A percentile compares a stretch with the other conserved stretches of the same genome.
Evolutionary conservation across 164 flowering plant species (phyloP).

Genomic region (Stephania japonica): DNA sequence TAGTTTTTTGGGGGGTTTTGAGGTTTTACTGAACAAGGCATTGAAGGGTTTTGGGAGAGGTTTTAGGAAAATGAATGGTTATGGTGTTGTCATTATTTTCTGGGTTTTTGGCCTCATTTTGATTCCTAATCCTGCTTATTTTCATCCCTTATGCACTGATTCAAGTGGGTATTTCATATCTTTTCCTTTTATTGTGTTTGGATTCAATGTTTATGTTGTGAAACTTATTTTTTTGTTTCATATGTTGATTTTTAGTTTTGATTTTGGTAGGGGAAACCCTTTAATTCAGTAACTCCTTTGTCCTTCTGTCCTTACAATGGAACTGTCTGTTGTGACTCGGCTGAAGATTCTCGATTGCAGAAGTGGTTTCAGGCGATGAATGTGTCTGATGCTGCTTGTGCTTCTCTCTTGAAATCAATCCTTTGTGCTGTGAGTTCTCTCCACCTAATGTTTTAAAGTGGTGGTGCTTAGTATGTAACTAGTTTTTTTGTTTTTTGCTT

Average conservation of each 20-base stretch:
- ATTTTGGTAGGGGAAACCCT: slow-evolving; percentile 55
- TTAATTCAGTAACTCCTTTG: slow-evolving; percentile 32
- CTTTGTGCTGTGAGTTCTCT: slow-evolving; percentile 60
- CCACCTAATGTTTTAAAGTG: neutral
- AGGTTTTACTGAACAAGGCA: neutral
- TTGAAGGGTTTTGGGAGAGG: neutral
- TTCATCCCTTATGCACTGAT: slow-evolving; percentile 64
- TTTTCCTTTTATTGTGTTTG: neutral
- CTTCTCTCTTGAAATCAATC: slow-evolving; percentile 67
- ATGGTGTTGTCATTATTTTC: slow-evolving; percentile 5
- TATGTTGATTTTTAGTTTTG: slow-evolving; percentile 3
- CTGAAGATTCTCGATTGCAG: slow-evolving; percentile 32
- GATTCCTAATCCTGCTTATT: slow-evolving; percentile 30
- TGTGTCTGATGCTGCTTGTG: slow-evolving; percentile 60
- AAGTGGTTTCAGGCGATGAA: slow-evolving; percentile 60
- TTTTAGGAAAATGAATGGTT: slow-evolving; percentile 8
- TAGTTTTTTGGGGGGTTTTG: neutral
- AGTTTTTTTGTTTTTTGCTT: neutral
- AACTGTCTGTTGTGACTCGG: slow-evolving; percentile 61
- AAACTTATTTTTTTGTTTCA: neutral
- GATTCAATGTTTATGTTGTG: neutral
- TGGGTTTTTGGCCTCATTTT: slow-evolving; percentile 24
- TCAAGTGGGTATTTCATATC: slow-evolving; percentile 44
- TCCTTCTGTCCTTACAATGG: slow-evolving; percentile 74
- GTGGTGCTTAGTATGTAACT: neutral